Percentiles rank a stretch among this genome's conserved stretches.
Conservation (phyloP, 805 yeast species). For the Metschnikowia peoriensis region DNA sequence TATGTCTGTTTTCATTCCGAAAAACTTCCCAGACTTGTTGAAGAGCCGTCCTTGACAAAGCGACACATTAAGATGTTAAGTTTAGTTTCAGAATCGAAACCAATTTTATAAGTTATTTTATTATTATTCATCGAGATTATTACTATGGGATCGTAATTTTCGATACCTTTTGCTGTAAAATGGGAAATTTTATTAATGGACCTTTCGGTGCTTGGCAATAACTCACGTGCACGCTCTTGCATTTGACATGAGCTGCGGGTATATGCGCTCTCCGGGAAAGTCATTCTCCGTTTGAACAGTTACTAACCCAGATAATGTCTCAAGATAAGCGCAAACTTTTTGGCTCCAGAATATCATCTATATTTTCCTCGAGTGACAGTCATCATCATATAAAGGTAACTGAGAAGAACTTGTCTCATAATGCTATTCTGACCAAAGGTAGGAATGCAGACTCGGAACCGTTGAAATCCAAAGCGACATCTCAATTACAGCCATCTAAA, state of each 20-base stretch:
- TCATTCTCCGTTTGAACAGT: neutral
- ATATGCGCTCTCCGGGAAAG: neutral
- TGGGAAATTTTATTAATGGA: no score
- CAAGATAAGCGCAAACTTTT: constrained; percentile 21
- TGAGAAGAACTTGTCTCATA: neutral
- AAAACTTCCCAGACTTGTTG: no score
- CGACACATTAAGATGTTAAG: no score
- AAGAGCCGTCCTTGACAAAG: no score
- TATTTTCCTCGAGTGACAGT: constrained; percentile 21
- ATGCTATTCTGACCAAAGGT: neutral
- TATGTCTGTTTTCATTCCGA: no score
- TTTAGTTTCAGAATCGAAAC: no score
- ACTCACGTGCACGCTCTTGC: neutral
- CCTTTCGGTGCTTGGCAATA: no score
- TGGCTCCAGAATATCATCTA: constrained; percentile 32
- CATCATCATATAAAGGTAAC: constrained; percentile 9
- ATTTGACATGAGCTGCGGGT: neutral
- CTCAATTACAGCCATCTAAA: neutral
- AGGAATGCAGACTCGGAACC: neutral
- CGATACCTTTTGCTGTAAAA: no score
- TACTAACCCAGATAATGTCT: constrained; percentile 4
- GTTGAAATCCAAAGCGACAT: neutral
- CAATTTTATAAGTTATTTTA: no score
- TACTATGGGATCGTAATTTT: no score
- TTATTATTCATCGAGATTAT: no score